These are phyloP conservation scores for Trametes cingulata DNA, from an alignment of 768 basidiomycete genomes.

Conservation along the genomic window DNA sequence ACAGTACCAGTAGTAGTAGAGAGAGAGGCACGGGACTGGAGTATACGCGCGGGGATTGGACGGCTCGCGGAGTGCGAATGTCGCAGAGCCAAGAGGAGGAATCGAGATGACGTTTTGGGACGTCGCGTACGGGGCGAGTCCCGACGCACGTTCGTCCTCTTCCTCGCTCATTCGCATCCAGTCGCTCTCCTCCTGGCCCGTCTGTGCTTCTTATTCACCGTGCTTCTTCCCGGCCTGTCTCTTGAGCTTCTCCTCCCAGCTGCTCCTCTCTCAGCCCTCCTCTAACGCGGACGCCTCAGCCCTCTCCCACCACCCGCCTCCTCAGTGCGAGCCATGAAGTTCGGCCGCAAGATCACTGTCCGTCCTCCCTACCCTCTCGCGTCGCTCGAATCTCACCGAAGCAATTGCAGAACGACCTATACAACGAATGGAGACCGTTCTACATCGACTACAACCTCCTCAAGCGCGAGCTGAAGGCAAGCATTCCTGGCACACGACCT, in stretches of 20 bases:
- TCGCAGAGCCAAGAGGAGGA: not conserved
- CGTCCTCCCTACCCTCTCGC: conserved; percentile 24
- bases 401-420: conserved; percentile 70
- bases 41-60: not conserved
- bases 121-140: not conserved
- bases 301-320: not conserved
- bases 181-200: too few relatives aligned
- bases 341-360: conserved; percentile 76
- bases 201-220: too few relatives aligned
- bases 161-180: too few relatives aligned
- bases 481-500: conserved; percentile 18
- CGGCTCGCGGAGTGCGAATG: conserved; percentile 1
- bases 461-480: conserved; percentile 88
- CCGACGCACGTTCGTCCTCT: conserved; percentile 10
- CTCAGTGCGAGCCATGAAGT: conserved; percentile 71
- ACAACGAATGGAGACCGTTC: conserved; percentile 87
- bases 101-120: not conserved
- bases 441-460: conserved; percentile 89
- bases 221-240: not conserved
- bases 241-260: not conserved
- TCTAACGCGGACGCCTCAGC: not conserved
- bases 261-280: not conserved
- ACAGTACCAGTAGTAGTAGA: not conserved
- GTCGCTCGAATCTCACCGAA: conserved; percentile 4
- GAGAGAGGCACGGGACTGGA: not conserved